Percentiles rank a stretch among this genome's conserved stretches.
phyloP scores from a whole-genome alignment of 345 rosid species.

The Bruguiera gymnorhiza region DNA sequence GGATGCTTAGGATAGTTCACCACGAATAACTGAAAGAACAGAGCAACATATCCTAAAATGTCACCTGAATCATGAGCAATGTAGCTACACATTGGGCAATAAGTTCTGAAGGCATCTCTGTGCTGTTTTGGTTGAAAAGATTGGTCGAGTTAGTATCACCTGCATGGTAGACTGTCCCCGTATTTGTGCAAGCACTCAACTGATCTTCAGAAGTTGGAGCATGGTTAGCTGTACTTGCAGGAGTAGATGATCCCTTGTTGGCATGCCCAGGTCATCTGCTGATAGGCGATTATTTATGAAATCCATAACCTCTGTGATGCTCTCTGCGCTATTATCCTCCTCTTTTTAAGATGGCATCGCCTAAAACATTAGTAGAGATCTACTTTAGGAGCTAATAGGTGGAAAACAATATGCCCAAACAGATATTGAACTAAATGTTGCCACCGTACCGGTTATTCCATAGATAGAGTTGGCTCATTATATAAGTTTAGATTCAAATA shows the following conservation, averaged over 20 bases:
- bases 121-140: conserved; percentile 35
- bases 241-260: conserved; percentile 21
- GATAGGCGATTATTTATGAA: conserved; percentile 55
- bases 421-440: too few species aligned
- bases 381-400: not conserved
- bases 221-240: conserved; percentile 30
- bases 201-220: conserved; percentile 39
- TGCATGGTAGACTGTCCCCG: conserved; percentile 25
- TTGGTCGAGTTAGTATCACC: conserved; percentile 32
- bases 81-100: conserved; percentile 66
- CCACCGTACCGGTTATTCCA: too few species aligned
- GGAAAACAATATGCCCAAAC: not conserved
- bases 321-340: conserved; percentile 36
- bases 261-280: conserved; percentile 24
- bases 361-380: conserved; percentile 33
- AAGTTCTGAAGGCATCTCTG: conserved; percentile 55
- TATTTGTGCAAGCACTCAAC: conserved; percentile 25
- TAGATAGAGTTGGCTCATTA: too few species aligned
- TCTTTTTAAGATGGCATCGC: conserved; percentile 44
- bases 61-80: conserved; percentile 76
- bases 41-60: not conserved
- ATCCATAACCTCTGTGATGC: conserved; percentile 60
- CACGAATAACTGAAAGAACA: not conserved
- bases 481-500: too few species aligned
- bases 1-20: too few species aligned